phyloP scores from a whole-genome alignment of 805 yeast species.

The Saccharomycopsis schoenii region DNA sequence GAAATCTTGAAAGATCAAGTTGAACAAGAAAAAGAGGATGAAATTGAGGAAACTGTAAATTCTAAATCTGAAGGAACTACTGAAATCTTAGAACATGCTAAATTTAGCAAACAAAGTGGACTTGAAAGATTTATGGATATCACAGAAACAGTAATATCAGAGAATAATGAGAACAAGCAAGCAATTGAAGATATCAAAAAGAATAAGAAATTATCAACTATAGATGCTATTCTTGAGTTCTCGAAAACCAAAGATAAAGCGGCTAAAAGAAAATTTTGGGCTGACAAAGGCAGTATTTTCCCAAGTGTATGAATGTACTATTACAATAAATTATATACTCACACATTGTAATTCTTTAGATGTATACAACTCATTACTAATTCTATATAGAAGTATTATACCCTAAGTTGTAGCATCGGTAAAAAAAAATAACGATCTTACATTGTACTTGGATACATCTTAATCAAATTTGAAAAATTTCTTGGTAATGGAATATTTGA shows the following conservation, averaged over 20 bases:
- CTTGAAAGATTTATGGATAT: background rate
- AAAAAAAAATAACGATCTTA: constrained; percentile 45
- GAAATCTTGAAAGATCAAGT: background rate
- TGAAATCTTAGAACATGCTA: background rate
- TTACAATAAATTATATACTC: background rate
- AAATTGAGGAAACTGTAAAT: background rate
- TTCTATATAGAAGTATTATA: background rate
- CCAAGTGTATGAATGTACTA: background rate
- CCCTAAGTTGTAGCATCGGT: background rate
- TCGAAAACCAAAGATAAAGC: background rate
- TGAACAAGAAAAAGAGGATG: background rate
- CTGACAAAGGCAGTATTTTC: background rate
- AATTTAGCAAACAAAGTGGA: background rate
- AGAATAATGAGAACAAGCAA: background rate
- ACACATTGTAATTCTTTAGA: no score
- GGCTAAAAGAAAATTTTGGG: background rate
- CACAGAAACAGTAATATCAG: background rate
- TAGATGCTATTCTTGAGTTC: background rate
- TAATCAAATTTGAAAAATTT: constrained; percentile 55
- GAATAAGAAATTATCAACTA: background rate
- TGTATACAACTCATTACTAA: background rate
- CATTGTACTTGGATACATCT: constrained; percentile 89
- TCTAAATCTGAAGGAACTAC: background rate
- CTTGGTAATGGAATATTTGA: constrained; percentile 82
- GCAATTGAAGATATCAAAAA: background rate